These are phyloP conservation scores for Mollisiaceae sp. DNA, from an alignment of 2,329 filamentous ascomycete genomes.

Conservation along the genomic window DNA sequence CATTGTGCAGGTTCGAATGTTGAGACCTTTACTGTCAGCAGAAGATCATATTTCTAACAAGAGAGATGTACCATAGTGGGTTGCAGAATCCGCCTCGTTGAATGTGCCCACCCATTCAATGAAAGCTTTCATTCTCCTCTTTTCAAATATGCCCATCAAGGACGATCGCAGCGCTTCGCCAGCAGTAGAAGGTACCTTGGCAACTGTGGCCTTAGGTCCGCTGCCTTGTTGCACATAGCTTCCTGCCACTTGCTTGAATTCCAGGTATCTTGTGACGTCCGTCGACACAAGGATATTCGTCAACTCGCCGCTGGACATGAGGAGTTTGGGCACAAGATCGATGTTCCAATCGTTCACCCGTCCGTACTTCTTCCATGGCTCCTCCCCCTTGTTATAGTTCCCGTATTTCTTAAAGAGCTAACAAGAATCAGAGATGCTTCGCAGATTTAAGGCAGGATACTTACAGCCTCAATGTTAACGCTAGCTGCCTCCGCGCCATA, in stretches of 20 bases:
- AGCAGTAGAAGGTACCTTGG: conserved; percentile 95
- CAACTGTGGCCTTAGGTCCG: conserved; percentile 84
- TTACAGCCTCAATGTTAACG: conserved; percentile 92
- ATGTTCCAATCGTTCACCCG: conserved; percentile 99
- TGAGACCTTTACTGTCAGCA: conserved; percentile 65
- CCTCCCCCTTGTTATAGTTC: conserved; percentile 76
- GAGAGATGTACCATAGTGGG: conserved; percentile 77
- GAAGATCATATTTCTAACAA: neutral
- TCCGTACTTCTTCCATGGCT: conserved; percentile 98
- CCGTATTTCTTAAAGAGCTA: conserved; percentile 97
- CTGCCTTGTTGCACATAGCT: conserved; percentile 93
- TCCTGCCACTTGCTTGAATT: conserved; percentile 93
- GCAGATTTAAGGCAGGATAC: conserved; percentile 38
- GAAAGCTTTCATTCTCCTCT: conserved; percentile 95
- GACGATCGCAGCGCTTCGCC: conserved; percentile 89
- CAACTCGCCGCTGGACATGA: conserved; percentile 98
- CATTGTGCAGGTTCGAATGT: conserved; percentile 82
- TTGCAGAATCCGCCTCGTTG: conserved; percentile 78
- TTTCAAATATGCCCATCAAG: conserved; percentile 97
- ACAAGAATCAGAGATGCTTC: conserved; percentile 42
- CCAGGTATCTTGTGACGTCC: conserved; percentile 85
- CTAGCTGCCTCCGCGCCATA: conserved; percentile 83
- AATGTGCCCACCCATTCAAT: conserved; percentile 94
- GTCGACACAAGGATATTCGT: conserved; percentile 98
- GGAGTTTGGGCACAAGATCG: conserved; percentile 95